Evolutionary conservation across 2,329 filamentous ascomycete genomes (phyloP).

Genomic region (Fusarium robinianum): DNA sequence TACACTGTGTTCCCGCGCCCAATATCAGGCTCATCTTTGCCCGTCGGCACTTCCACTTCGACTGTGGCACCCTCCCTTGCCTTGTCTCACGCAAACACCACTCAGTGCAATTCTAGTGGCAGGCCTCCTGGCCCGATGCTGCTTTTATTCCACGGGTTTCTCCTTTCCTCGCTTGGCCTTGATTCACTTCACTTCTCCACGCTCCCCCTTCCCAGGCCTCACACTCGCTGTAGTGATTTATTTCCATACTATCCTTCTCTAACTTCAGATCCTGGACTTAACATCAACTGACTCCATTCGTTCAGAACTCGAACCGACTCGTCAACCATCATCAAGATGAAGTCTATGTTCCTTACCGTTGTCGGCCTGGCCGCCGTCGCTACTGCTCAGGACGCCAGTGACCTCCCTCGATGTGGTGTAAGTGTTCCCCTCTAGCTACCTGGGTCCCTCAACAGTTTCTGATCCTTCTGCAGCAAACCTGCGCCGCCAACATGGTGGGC

Average conservation of each 20-base stretch:
- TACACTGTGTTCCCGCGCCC: conserved; percentile 23
- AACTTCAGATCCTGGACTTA: conserved; percentile 8
- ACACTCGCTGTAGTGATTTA: conserved; percentile 2
- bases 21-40: conserved; percentile 8
- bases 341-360: conserved; percentile 51
- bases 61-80: conserved; percentile 28
- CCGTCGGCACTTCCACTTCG: conserved; percentile 26
- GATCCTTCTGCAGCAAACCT: conserved; percentile 48
- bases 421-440: conserved; percentile 33
- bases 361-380: conserved; percentile 48
- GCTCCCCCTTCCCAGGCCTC: not conserved
- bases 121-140: conserved; percentile 11
- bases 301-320: conserved; percentile 20
- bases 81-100: conserved; percentile 41
- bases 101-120: conserved; percentile 15
- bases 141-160: conserved; percentile 19
- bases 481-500: conserved; percentile 55
- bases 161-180: conserved; percentile 8
- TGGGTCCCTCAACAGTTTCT: conserved; percentile 6
- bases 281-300: conserved; percentile 14
- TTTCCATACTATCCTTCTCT: conserved; percentile 10
- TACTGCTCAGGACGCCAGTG: conserved; percentile 47
- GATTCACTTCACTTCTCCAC: conserved; percentile 22
- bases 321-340: conserved; percentile 51
- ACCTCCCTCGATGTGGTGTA: conserved; percentile 59